Evolutionary conservation across 495 filamentous ascomycete species (phyloP).

Genomic region (Aspergillus cavernicola): DNA sequence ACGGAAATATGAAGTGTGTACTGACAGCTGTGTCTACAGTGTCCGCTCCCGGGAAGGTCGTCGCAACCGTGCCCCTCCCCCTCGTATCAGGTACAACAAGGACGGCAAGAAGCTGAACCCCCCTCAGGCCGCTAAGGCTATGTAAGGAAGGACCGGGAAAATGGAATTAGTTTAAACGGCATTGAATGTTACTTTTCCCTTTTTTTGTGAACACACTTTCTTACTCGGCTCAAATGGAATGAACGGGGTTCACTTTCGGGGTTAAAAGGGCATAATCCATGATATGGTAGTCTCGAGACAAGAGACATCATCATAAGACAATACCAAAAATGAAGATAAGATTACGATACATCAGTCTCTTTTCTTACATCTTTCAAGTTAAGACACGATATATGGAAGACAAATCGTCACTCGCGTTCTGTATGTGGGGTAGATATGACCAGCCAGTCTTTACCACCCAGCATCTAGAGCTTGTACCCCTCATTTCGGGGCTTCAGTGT

Average conservation of each 20-base stretch:
- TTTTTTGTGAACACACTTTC: conserved; percentile 20
- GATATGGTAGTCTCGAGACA: conserved; percentile 6
- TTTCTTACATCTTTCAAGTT: too few relatives aligned
- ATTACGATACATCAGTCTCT: neutral
- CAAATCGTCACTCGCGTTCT: too few relatives aligned
- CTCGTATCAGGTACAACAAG: conserved; percentile 98
- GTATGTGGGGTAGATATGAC: too few relatives aligned
- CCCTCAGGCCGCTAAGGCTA: conserved; percentile 70
- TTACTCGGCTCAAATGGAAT: conserved; percentile 24
- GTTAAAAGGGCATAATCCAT: conserved; percentile 11
- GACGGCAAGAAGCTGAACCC: conserved; percentile 99
- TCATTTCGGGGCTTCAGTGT: too few relatives aligned
- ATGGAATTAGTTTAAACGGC: conserved; percentile 33
- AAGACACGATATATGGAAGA: too few relatives aligned
- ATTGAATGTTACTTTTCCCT: conserved; percentile 26
- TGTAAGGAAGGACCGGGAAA: conserved; percentile 46
- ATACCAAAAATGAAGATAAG: conserved; percentile 15
- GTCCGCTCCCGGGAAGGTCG: conserved; percentile 95
- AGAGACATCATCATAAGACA: conserved; percentile 4
- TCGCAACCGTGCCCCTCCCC: conserved; percentile 97
- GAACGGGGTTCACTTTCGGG: conserved; percentile 28
- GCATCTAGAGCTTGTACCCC: too few relatives aligned
- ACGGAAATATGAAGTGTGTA: neutral
- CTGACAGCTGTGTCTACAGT: conserved; percentile 46
- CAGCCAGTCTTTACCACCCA: too few relatives aligned